Evolutionary conservation across 352 stramenopile genomes (phyloP), one percentile per base, ranked within the genome.

Genomic region (Hyaloperonospora brassicae): DNA sequence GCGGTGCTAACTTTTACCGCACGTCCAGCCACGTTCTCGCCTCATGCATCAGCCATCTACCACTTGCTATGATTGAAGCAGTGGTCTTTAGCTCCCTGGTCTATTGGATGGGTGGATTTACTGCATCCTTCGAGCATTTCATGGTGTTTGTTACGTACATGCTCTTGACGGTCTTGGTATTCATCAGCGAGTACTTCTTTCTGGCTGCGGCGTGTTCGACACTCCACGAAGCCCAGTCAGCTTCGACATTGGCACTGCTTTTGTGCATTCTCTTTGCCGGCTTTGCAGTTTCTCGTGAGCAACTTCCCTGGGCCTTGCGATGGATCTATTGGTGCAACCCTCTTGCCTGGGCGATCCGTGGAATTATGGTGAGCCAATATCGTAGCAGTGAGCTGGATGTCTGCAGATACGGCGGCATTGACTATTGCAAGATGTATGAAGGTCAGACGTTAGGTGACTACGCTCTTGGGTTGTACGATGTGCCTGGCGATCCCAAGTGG

Each of bases 91-190:
- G 82, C 36, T 77, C 71, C 1, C 59, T 92, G 42, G 60, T 94
- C 11, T 95, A 93, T 57, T 93, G 72, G 68, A 72, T 92, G 52
- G 66, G 81, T 47, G 86, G 84, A 17, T 72, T 95, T 21, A 55
- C 63, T 17, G 42, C 52, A 10, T 55, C 47, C 2, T 13, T 50
- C 5, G 49, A 61, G 42, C 54, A 62, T 13, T 76, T 69, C 41
- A 1, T 60, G n/a, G 55, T 69, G 17, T 86, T 82, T 62, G 50
- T 76, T 39, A 25, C 70, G 50, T 65, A 79, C 30, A 60, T 85
- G 47, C 43, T 86, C 24, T 38, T 84, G 31, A 73, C 64, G 12
- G 64, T 78, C 23, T 13, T 87, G 21, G 55, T 71, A 11, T 82
- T 86, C 25, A 43, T 63, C 0, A 50, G 61, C 9, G 71, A 64